Evolutionary conservation across 176 grass and related monocot species (phyloP), one percentile per base, ranked within the genome.

Genomic region (Cocos nucifera): DNA sequence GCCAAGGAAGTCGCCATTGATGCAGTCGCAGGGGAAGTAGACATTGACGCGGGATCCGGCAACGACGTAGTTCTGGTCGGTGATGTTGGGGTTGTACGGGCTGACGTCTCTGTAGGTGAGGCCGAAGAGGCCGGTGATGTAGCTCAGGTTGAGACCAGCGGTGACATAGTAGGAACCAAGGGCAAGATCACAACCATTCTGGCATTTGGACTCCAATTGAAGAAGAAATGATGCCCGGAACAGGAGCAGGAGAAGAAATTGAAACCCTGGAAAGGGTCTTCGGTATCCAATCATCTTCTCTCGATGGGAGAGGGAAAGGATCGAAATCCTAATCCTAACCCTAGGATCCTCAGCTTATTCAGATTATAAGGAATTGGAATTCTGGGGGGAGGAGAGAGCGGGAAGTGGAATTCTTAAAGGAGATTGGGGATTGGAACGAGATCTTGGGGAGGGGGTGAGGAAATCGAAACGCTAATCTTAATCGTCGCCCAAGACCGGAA

Each of bases 21-120:
- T 17, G 35, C 61, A 73, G 63, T 68, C 78, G 35, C 89, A 86
- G 64, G 58, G 63, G 55, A 86, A 90, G 57, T 63, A 68, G n/a
- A 86, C 64, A 54, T 62, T 48, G 44, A 80, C 44, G 56, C 79
- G 82, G 15, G 14, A 2, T 18, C 72, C 82, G 48, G 9, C 7
- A 0, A 0, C 0, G 73, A 98, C 70, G 80, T 0, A 64, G 77
- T 92, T 77, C 9, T 29, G 24, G 73, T 76, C 71, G 17, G 2
- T 0, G 19, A 44, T 4, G 2, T 0, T 1, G 21, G 21, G 21
- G 49, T 98, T 98, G 87, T 83, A 98, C 6, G 0, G 17, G 21
- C 0, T 14, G 21, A 79, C 51, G 12, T 2, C 0, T 17, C 1
- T 48, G 61, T 66, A 65, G 56, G 50, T 0, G 64, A 69, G 22